phyloP scores from a whole-genome alignment of 805 yeast genomes.

The Saturnispora serradocipensis region DNA sequence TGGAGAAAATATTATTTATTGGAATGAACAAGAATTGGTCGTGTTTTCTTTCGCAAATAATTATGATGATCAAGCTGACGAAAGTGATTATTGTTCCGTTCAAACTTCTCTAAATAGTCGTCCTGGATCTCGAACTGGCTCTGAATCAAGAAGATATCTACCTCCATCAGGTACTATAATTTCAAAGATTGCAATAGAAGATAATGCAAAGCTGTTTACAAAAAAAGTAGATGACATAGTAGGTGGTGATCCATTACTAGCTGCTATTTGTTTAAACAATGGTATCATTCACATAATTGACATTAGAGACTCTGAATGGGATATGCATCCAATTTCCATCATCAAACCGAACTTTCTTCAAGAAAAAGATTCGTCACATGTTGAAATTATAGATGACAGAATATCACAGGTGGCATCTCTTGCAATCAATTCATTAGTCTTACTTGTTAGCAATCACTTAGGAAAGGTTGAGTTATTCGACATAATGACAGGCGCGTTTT shows the following conservation, averaged over 20 bases:
- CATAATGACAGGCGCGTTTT: slow-evolving; percentile 33
- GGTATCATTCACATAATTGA: slow-evolving; percentile 36
- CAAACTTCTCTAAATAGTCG: slow-evolving; percentile 6
- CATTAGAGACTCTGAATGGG: slow-evolving; percentile 26
- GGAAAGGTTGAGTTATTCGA: slow-evolving; percentile 37
- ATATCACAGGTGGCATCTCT: slow-evolving; percentile 24
- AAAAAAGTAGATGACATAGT: slow-evolving; percentile 16
- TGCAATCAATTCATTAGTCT: slow-evolving; percentile 22
- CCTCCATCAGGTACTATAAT: slow-evolving; percentile 10
- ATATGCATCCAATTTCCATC: slow-evolving; percentile 13
- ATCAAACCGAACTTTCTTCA: slow-evolving; percentile 18
- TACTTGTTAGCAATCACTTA: slow-evolving; percentile 33
- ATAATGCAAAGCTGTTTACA: slow-evolving; percentile 12
- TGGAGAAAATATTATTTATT: slow-evolving; percentile 18
- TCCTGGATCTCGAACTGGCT: not conserved
- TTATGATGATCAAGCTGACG: not conserved
- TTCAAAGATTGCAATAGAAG: slow-evolving; percentile 20
- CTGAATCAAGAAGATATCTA: slow-evolving; percentile 4
- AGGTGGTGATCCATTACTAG: slow-evolving; percentile 24
- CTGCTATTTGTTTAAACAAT: slow-evolving; percentile 30
- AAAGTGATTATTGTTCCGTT: not conserved
- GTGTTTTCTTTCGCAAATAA: slow-evolving; percentile 15
- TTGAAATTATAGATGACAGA: slow-evolving; percentile 8
- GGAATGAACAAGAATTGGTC: slow-evolving; percentile 15
- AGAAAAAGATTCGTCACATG: slow-evolving; percentile 16